Base-by-base conservation (phyloP, 305 asterid genomes). In the Rubia tinctorum region DNA sequence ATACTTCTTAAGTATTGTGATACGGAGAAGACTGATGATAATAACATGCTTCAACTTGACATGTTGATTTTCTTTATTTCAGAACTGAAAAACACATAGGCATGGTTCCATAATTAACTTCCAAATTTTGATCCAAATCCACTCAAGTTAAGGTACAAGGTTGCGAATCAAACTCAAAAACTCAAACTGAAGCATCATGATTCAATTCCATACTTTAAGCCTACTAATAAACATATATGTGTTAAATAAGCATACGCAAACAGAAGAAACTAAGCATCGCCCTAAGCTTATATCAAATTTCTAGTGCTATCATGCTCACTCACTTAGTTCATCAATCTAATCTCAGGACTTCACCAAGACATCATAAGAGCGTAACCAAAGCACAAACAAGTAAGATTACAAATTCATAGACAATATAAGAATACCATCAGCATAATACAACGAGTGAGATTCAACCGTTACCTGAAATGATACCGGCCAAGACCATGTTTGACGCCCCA, bases 401-500 rank as follows among this genome's bases (percentile, higher is more conserved):
- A 40, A 58, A 56, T 43, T 56, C 18, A 23, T 40, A 17, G 45
- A 17, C 10, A 39, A 53, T 55, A 13, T 47, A 43, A 7, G 11
- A 6, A 72, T 13, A 66, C 17, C 25, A 74, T 5, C n/a, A 66
- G 47, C 30, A 55, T 45, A 68, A 68, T 22, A 25, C 17, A 59
- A 58, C 39, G 0, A 66, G 53, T 40, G 42, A 2, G 43, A 44
- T 20, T 25, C 6, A 9, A 61, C 44, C 68, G 2, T 79, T 76
- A 85, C 89, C 89, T 83, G 84, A 83, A 85, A 73, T 73, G 82
- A 66, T 85, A 85, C 74, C 45, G 74, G 27, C 89, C 89, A 80
- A 85, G 83, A 14, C 89, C 89, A 79, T 85, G 89, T 73, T 85
- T 83, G 40, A 81, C 85, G 61, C 88, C 88, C 80, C 82, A 78